Percentiles rank a stretch among this genome's conserved stretches.
phyloP scores from a whole-genome alignment of 345 rosid genomes.

The Mercurialis annua region DNA sequence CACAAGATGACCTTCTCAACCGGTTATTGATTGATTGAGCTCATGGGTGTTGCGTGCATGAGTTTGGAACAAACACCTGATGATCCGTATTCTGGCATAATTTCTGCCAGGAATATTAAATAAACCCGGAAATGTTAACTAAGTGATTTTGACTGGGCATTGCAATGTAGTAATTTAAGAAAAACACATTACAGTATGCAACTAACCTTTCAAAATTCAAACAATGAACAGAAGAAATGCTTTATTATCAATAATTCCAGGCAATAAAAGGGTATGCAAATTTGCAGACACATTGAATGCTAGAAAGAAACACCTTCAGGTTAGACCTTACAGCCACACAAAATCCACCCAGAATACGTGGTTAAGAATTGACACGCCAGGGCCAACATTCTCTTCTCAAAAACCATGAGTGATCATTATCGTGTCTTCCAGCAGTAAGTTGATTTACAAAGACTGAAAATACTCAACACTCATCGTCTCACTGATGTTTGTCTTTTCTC shows the following conservation, averaged over 20 bases:
- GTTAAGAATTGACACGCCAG: slow-evolving; percentile 11
- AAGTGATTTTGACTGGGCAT: not conserved
- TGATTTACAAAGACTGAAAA: no score
- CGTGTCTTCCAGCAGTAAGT: not conserved
- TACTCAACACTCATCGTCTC: not conserved
- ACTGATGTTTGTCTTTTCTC: not conserved
- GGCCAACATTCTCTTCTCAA: slow-evolving; percentile 6
- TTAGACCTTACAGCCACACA: slow-evolving; percentile 10
- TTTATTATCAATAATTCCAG: not conserved
- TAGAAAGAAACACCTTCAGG: not conserved
- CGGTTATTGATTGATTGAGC: no score
- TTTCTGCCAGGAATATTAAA: no score
- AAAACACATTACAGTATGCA: not conserved
- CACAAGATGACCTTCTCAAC: no score
- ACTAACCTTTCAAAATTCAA: not conserved
- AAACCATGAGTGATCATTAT: not conserved
- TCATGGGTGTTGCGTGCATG: no score
- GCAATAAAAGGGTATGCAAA: not conserved
- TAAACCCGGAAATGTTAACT: not conserved
- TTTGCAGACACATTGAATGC: not conserved
- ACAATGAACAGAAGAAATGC: not conserved
- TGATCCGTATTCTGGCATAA: no score
- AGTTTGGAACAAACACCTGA: no score
- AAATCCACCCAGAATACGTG: slow-evolving; percentile 6
- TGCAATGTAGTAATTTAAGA: not conserved